These are phyloP conservation scores for Rhodotorula sphaerocarpa DNA, from an alignment of 768 basidiomycete genomes.

Conservation along the genomic window DNA sequence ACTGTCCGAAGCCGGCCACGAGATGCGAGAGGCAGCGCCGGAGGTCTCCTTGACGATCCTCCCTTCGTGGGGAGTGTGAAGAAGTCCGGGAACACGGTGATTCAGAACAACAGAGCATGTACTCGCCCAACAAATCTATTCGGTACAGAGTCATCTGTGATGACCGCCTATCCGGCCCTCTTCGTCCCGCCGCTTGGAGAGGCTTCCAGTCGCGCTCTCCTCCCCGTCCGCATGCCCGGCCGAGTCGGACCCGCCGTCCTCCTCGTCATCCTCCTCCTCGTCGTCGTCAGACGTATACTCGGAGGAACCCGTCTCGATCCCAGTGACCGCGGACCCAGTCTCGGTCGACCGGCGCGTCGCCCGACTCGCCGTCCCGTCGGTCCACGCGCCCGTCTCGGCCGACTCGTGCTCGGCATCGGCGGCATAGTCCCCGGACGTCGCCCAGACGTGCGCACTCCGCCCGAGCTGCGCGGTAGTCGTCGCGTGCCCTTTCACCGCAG, in stretches of 20 bases:
- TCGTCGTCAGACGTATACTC: conserved; percentile 15
- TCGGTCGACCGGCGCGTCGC: conserved; percentile 4
- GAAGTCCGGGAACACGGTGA: background rate
- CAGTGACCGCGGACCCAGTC: background rate
- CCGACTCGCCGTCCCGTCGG: background rate
- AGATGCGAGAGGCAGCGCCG: background rate
- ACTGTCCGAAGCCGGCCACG: background rate
- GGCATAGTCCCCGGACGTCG: background rate
- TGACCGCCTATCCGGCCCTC: background rate
- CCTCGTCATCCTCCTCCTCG: background rate
- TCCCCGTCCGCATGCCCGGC: background rate
- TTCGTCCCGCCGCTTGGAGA: background rate
- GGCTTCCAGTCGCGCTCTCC: background rate
- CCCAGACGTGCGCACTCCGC: conserved; percentile 28
- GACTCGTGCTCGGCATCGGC: too few relatives aligned
- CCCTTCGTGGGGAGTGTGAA: background rate
- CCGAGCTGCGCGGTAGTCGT: conserved; percentile 21
- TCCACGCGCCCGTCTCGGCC: background rate
- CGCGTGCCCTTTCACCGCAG: background rate
- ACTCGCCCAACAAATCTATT: too few relatives aligned
- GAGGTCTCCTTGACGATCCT: too few relatives aligned
- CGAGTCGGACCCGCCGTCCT: background rate
- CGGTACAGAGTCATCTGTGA: background rate
- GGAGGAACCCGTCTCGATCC: conserved; percentile 4
- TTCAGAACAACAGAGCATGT: too few relatives aligned